A percentile compares a stretch with the other conserved stretches of the same genome.
Conservation (phyloP, 108 stramenopile species). For the Fragilariopsis cylindrus region DNA sequence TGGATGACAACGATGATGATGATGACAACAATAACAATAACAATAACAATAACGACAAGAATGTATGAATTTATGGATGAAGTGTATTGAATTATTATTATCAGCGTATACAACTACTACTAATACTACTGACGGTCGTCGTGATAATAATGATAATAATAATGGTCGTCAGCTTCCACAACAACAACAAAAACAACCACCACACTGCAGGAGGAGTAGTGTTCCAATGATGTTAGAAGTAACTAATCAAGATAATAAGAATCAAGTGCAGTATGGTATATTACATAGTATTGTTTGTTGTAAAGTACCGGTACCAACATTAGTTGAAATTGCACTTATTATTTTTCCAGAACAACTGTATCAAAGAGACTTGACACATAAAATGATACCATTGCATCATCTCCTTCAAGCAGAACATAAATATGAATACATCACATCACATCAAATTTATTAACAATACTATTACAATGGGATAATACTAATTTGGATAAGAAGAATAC, state of each 20-base stretch:
- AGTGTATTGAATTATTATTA: constrained; percentile 12
- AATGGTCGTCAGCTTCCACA: background rate
- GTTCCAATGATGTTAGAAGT: background rate
- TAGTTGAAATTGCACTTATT: constrained; percentile 20
- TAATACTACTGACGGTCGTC: background rate
- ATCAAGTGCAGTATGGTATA: background rate
- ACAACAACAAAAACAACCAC: background rate
- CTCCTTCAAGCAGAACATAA: constrained; percentile 23
- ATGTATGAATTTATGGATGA: constrained; percentile 3
- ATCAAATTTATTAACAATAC: constrained; percentile 9
- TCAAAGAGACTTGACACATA: constrained; percentile 9
- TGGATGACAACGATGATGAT: no score
- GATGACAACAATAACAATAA: no score
- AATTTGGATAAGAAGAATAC: no score
- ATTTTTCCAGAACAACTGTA: constrained; percentile 35
- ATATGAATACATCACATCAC: constrained; percentile 12
- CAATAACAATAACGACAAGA: background rate
- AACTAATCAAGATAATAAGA: background rate
- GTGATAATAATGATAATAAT: background rate
- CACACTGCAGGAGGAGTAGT: background rate
- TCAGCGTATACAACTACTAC: background rate
- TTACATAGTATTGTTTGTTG: constrained; percentile 27
- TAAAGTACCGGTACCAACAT: constrained; percentile 19
- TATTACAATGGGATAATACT: background rate
- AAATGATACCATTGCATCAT: constrained; percentile 35